Evolutionary conservation across 148 eudicot genomes (phyloP), one percentile per base, ranked within the genome.

Genomic region (Cornus kousa): DNA sequence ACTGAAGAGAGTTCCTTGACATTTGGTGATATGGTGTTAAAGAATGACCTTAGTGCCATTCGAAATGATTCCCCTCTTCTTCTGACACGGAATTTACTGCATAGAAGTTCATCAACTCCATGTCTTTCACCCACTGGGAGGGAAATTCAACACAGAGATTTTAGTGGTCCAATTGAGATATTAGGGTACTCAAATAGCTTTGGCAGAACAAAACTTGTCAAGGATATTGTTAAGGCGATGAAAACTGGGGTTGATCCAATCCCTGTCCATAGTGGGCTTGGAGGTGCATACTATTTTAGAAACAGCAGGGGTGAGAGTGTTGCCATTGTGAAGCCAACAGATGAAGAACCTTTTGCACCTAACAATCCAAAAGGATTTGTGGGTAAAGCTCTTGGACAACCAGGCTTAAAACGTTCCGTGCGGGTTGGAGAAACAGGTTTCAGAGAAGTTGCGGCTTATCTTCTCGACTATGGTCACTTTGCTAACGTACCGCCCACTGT

Each of bases 291-390:
- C 78, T 92, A 88, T 79, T 97, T 97, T 74, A 89, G 94, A 80
- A 94, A 97, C 70, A 82, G 46, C 9, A 76, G 82, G 55, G 97
- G 99, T 31, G 98, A 94, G 84, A 87, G 88, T 83, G 97, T 92
- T 79, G 99, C 98, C 20, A 97, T 97, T 80, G 94, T 97, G 57
- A 97, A 97, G 88, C 99, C 99, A 24, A 94, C 99, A 0, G 99
- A 97, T 84, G 99, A 97, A 77, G 99, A 97, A 80, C 99, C 99
- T 66, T 97, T 94, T 89, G 99, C 99, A 3, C 99, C 99, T 9
- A 97, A 97, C 82, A 97, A 97, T 65, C 99, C 99, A 0, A 97
- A 97, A 76, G 99, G 99, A 46, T 97, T 94, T 81, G 94, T 97
- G 39, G 99, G 99, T 9, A 83, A 90, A 82, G 91, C 95, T 78